Base-by-base conservation (phyloP, 257 asterid genomes). In the Solanum appendiculatum region DNA sequence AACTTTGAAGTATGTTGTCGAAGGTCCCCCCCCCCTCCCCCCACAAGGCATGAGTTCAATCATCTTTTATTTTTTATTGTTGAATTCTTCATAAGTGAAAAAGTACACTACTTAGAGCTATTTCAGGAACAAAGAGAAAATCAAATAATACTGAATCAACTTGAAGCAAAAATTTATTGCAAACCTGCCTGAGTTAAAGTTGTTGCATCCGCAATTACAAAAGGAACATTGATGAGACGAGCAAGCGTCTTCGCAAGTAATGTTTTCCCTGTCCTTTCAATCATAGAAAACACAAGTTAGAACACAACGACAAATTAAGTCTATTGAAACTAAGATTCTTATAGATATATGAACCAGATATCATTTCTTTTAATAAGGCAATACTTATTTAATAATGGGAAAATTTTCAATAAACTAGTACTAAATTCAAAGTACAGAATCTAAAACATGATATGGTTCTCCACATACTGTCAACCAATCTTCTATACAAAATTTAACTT, bases 181-280 rank as follows among this genome's bases (percentile, higher is more conserved):
- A 92, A 93, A 94, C 98, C 95, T 93, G 95, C 99, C 99, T 96
- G 99, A 80, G 99, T 96, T 89, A 96, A 91, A 83, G 97, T 86
- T 68, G 99, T 96, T 89, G 99, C 99, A 88, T 96, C 99, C 27
- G 96, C 94, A 89, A 96, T 93, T 88, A 92, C 97, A 85, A 95
- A 94, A 89, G 99, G 98, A 87, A 96, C 99, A 88, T 95, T 93
- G 89, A 92, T 98, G 72, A 95, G 91, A 85, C 96, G 99, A 88
- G 98, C 99, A 75, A 96, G 92, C 51, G 98, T 95, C 92, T 96
- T 96, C n/a, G 99, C 99, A 89, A 96, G 99, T 92, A 96, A 88
- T 25, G 99, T 96, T 92, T 96, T 96, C 86, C 99, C 98, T 96
- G 98, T 91, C 94, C 96, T 93, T 93, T 88, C 94, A 89, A 88